Evolutionary conservation across 2,329 filamentous ascomycete genomes (phyloP).

Genomic region (Cercospora canescens): DNA sequence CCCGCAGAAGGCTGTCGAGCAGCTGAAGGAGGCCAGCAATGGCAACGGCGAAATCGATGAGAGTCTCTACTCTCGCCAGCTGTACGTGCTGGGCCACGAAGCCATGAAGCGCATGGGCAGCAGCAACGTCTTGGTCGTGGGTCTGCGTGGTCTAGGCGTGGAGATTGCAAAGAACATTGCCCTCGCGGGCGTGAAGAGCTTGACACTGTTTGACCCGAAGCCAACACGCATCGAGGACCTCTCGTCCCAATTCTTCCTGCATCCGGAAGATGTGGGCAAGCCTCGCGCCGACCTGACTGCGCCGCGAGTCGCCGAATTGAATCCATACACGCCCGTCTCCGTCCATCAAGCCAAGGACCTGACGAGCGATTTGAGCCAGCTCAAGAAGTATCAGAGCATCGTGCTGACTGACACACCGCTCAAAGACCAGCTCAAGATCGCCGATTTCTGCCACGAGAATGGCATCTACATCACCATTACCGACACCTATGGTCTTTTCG

Average conservation of each 20-base stretch:
- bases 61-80: slow-evolving; percentile 66
- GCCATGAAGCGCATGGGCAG: slow-evolving; percentile 99
- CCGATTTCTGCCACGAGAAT: slow-evolving; percentile 92
- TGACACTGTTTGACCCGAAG: slow-evolving; percentile 88
- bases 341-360: slow-evolving; percentile 68
- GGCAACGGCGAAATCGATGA: slow-evolving; percentile 64
- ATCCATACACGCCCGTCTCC: slow-evolving; percentile 89
- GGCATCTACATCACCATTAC: slow-evolving; percentile 86
- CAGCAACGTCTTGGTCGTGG: slow-evolving; percentile 89
- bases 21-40: slow-evolving; percentile 52
- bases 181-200: slow-evolving; percentile 94
- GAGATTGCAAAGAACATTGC: slow-evolving; percentile 99
- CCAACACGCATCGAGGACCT: slow-evolving; percentile 84
- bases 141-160: slow-evolving; percentile 89
- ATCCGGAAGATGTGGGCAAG: slow-evolving; percentile 84
- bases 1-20: slow-evolving; percentile 57
- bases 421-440: slow-evolving; percentile 77
- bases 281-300: slow-evolving; percentile 83
- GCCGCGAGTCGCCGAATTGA: slow-evolving; percentile 88
- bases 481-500: slow-evolving; percentile 92
- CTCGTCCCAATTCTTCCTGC: slow-evolving; percentile 96
- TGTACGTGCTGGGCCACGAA: slow-evolving; percentile 72
- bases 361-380: slow-evolving; percentile 72
- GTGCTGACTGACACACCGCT: slow-evolving; percentile 85
- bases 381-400: slow-evolving; percentile 89